A percentile compares a stretch with the other conserved stretches of the same genome.
Evolutionary conservation across 768 basidiomycete species (phyloP).

Genomic region (Nidularia pulvinata): DNA sequence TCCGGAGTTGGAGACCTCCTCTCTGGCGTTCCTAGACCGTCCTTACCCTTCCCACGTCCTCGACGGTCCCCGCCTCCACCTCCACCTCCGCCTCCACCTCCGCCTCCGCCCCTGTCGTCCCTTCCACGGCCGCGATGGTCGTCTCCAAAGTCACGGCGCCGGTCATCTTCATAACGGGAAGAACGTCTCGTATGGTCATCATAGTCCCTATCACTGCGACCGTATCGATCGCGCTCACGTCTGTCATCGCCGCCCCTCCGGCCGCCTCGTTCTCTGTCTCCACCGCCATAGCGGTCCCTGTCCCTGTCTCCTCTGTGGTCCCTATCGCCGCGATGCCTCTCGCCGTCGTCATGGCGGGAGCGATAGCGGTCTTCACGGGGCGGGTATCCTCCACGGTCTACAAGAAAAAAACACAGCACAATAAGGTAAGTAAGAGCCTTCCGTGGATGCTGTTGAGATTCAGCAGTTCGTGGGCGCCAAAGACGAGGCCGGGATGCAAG

Average conservation of each 20-base stretch:
- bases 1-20: constrained; percentile 91
- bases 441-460: background rate
- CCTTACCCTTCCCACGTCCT: constrained; percentile 49
- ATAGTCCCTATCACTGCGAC: constrained; percentile 38
- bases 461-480: background rate
- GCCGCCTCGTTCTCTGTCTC: constrained; percentile 24
- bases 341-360: constrained; percentile 61
- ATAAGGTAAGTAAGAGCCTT: constrained; percentile 52
- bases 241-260: constrained; percentile 47
- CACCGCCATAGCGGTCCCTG: constrained; percentile 29
- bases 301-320: constrained; percentile 51
- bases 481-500: constrained; percentile 15
- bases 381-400: constrained; percentile 50
- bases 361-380: constrained; percentile 66
- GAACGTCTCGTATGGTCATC: constrained; percentile 43
- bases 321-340: constrained; percentile 46
- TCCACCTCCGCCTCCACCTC: constrained; percentile 25
- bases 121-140: constrained; percentile 41
- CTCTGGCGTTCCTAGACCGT: constrained; percentile 69
- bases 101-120: constrained; percentile 24
- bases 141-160: constrained; percentile 41
- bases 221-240: constrained; percentile 48
- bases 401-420: constrained; percentile 41
- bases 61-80: constrained; percentile 31
- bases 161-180: constrained; percentile 45